These are phyloP conservation scores for Tilletia caries DNA, from an alignment of 1,284 basidiomycete species.

Conservation along the genomic window DNA sequence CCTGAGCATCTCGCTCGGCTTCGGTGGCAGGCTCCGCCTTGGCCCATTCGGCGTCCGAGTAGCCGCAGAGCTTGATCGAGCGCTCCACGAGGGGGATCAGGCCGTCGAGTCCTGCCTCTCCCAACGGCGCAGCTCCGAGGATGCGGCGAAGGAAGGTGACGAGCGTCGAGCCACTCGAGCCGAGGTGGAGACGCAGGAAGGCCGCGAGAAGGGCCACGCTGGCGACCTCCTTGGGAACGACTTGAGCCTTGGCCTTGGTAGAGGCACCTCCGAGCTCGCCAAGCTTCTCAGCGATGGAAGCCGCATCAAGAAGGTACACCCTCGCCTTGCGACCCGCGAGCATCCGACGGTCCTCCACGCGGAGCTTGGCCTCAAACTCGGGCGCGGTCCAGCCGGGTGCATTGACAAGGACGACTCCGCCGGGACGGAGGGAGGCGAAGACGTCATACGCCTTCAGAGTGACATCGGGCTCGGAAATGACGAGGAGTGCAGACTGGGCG, in stretches of 20 bases:
- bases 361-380: constrained; percentile 45
- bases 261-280: constrained; percentile 35
- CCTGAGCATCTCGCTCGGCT: constrained; percentile 31
- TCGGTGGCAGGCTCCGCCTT: constrained; percentile 39
- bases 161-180: constrained; percentile 26
- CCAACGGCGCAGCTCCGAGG: constrained; percentile 44
- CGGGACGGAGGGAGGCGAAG: constrained; percentile 39
- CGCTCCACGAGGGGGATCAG: constrained; percentile 37
- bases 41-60: constrained; percentile 35
- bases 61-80: constrained; percentile 34
- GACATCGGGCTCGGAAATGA: constrained; percentile 40
- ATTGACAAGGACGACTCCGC: constrained; percentile 49
- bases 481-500: constrained; percentile 35
- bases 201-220: constrained; percentile 40
- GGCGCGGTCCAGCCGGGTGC: constrained; percentile 42
- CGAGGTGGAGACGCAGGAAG: constrained; percentile 38
- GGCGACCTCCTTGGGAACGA: constrained; percentile 36
- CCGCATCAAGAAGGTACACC: constrained; percentile 43
- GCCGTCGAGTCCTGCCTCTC: constrained; percentile 38
- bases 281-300: constrained; percentile 39
- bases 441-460: constrained; percentile 44
- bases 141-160: constrained; percentile 31
- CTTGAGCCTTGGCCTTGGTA: constrained; percentile 37
- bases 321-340: constrained; percentile 41
- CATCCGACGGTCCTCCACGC: constrained; percentile 43